Evolutionary conservation across 2,329 filamentous ascomycete genomes (phyloP).

Genomic region (Bimuria novae-zelandiae): DNA sequence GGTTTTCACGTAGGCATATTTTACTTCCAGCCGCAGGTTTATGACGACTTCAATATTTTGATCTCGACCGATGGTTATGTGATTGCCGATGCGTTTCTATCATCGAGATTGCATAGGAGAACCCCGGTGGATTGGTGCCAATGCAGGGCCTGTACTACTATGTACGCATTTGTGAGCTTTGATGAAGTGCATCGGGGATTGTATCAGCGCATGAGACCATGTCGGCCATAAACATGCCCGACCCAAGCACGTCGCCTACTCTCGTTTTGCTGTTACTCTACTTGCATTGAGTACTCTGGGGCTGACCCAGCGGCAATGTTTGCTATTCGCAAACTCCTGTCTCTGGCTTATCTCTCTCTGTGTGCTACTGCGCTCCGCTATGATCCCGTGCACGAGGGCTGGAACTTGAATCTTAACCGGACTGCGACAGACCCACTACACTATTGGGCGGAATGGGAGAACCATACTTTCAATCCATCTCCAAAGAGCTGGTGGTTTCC

Average conservation of each 20-base stretch:
- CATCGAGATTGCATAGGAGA: constrained; percentile 7
- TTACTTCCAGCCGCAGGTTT: constrained; percentile 9
- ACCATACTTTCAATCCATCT: constrained; percentile 58
- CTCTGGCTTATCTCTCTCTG: constrained; percentile 19
- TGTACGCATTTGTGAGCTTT: constrained; percentile 19
- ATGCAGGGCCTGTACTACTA: constrained; percentile 18
- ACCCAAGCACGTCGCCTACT: constrained; percentile 13
- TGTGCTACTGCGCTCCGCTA: constrained; percentile 44
- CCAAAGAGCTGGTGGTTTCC: constrained; percentile 68
- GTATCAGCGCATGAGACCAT: constrained; percentile 14
- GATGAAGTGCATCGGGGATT: constrained; percentile 13
- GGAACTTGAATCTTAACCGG: constrained; percentile 66
- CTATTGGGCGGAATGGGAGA: constrained; percentile 62
- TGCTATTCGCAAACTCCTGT: constrained; percentile 14
- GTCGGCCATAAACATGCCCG: neutral
- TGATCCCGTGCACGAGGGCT: constrained; percentile 56
- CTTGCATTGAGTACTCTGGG: constrained; percentile 13
- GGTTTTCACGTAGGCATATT: constrained; percentile 10
- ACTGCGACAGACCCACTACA: constrained; percentile 60
- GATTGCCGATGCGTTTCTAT: constrained; percentile 8
- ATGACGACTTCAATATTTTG: constrained; percentile 6
- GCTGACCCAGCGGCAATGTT: constrained; percentile 21
- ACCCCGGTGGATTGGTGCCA: constrained; percentile 7
- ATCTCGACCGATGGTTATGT: constrained; percentile 11
- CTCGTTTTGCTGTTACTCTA: constrained; percentile 7